Evolutionary conservation across 345 rosid genomes (phyloP).

Genomic region (Raphanus raphanistrum): DNA sequence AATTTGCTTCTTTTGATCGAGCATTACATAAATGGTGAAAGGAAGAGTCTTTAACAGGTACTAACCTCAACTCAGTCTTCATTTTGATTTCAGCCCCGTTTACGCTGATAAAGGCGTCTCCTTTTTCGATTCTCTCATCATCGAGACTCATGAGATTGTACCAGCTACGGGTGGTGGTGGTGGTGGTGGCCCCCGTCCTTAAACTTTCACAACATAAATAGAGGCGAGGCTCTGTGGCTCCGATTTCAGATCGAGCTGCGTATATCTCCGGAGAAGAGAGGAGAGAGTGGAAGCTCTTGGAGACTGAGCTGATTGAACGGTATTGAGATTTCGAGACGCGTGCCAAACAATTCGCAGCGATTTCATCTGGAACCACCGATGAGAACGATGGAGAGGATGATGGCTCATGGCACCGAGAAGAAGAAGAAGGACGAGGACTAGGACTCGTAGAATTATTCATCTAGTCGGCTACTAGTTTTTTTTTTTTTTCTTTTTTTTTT

Average conservation of each 20-base stretch:
- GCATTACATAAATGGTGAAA: neutral
- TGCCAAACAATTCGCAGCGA: conserved; percentile 53
- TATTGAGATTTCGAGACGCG: conserved; percentile 53
- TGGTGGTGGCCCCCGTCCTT: too few species aligned
- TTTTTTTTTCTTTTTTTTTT: too few species aligned
- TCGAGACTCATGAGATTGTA: conserved; percentile 8
- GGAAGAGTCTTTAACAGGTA: neutral
- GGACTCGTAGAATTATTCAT: too few species aligned
- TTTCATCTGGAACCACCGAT: conserved; percentile 48
- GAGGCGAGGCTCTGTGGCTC: conserved; percentile 46
- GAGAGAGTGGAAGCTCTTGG: conserved; percentile 50
- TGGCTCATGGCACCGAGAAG: neutral
- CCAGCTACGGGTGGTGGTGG: neutral
- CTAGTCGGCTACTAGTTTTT: too few species aligned
- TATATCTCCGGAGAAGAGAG: conserved; percentile 55
- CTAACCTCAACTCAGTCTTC: neutral
- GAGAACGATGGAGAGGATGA: neutral
- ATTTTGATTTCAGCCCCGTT: neutral
- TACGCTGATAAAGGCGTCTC: neutral
- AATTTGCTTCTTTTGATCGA: conserved; percentile 14
- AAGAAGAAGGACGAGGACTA: neutral
- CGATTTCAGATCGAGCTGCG: conserved; percentile 53
- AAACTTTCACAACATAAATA: conserved; percentile 44
- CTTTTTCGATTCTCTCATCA: neutral
- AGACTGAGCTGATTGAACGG: conserved; percentile 54